Evolutionary conservation across 2,329 filamentous ascomycete genomes (phyloP), one percentile per base, ranked within the genome.

Genomic region (Allantophomopsis lycopodina): DNA sequence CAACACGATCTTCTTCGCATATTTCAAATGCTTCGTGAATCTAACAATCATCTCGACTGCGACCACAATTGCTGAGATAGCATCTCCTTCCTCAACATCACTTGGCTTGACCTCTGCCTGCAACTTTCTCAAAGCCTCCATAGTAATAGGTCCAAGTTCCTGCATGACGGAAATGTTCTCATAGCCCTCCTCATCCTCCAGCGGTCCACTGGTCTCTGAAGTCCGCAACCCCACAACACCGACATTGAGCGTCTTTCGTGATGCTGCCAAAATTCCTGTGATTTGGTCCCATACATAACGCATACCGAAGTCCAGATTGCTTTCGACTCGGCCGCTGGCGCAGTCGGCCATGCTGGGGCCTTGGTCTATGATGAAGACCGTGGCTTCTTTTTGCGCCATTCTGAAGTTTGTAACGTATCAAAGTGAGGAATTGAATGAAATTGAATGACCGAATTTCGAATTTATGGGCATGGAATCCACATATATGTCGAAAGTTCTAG

Each of bases 281-380:
- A 93, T 83, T 56, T 84, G 91, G 66, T 96, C 89, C 88, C 89
- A 98, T 37, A 96, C 73, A 61, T 94, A 98, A 45, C 76, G 76
- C 76, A 96, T 79, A 36, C 77, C 75, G 76, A 81, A 98, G 44
- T 95, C 85, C 14, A 98, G 72, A 56, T 96, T 83, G 3, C 81
- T 81, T 56, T 89, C 74, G 15, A 65, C 56, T 48, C 91, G 77
- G 18, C 81, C 85, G 61, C 75, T 69, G 50, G 76, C 73, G 50
- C 67, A 71, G 55, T 82, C 67, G 42, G 70, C 80, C 83, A 94
- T 95, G n/a, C 88, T 83, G 53, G 65, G 68, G 42, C 87, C 88
- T 17, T 95, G 67, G 61, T 98, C 91, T 44, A 98, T 63, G 50
- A 98, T 81, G 59, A 91, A 98, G 34, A 96, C 75, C 0, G 82